These are phyloP conservation scores for Talaromyces sp. DNA, from an alignment of 2,329 filamentous ascomycete genomes.

Conservation along the genomic window DNA sequence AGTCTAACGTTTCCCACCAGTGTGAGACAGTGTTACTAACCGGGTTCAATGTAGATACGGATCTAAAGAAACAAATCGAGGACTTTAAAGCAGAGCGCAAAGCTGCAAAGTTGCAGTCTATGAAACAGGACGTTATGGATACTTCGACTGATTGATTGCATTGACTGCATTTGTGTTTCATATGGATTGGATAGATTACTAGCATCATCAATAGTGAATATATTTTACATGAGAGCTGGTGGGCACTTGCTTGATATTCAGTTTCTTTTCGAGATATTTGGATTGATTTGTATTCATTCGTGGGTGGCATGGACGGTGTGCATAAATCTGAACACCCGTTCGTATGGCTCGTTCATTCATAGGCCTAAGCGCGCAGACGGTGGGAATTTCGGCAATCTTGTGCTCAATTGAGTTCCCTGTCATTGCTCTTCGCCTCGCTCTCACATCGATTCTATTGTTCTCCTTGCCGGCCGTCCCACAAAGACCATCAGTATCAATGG, in stretches of 20 bases:
- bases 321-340: too few relatives aligned
- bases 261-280: neutral
- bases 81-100: slow-evolving; percentile 57
- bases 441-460: too few relatives aligned
- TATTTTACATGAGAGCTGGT: neutral
- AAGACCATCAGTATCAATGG: too few relatives aligned
- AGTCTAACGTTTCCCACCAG: slow-evolving; percentile 14
- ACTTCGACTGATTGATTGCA: slow-evolving; percentile 29
- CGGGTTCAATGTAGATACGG: slow-evolving; percentile 40
- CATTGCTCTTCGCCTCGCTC: too few relatives aligned
- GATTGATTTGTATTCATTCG: too few relatives aligned
- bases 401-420: too few relatives aligned
- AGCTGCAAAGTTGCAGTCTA: slow-evolving; percentile 37
- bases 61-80: slow-evolving; percentile 59
- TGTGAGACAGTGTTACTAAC: neutral
- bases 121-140: slow-evolving; percentile 32
- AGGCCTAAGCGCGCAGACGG: too few relatives aligned
- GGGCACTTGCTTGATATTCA: neutral
- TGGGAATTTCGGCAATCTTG: too few relatives aligned
- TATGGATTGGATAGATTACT: neutral
- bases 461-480: too few relatives aligned
- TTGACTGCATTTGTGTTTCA: neutral
- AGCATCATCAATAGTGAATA: neutral
- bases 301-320: too few relatives aligned
- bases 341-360: too few relatives aligned